These are phyloP conservation scores for Dothistroma septosporum DNA, from an alignment of 2,329 filamentous ascomycete genomes.

Conservation along the genomic window DNA sequence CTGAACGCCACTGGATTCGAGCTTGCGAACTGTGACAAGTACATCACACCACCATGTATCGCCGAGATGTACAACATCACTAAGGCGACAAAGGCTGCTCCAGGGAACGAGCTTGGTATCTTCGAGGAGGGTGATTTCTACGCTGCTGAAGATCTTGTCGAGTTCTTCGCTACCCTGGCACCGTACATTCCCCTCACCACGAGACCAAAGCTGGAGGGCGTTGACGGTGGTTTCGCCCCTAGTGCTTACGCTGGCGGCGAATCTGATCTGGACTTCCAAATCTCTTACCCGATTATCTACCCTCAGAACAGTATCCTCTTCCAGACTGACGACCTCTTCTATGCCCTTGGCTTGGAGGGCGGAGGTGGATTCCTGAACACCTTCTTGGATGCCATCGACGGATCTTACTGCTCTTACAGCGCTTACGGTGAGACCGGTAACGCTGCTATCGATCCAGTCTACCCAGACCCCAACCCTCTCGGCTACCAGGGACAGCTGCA, in stretches of 20 bases:
- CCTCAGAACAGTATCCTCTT: conserved; percentile 50
- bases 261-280: conserved; percentile 14
- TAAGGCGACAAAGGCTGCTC: conserved; percentile 34
- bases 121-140: conserved; percentile 46
- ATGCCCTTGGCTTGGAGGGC: conserved; percentile 31
- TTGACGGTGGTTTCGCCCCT: conserved; percentile 27
- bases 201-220: conserved; percentile 29
- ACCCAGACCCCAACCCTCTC: conserved; percentile 40
- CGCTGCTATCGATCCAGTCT: conserved; percentile 42
- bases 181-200: conserved; percentile 23
- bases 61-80: conserved; percentile 42
- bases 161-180: conserved; percentile 42
- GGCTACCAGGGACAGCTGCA: conserved; percentile 41
- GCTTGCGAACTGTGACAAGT: conserved; percentile 17
- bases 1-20: conserved; percentile 13
- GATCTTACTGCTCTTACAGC: conserved; percentile 36
- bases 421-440: conserved; percentile 31
- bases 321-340: conserved; percentile 40
- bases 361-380: conserved; percentile 34
- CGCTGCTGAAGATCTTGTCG: conserved; percentile 43
- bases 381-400: conserved; percentile 47
- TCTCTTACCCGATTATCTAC: conserved; percentile 40
- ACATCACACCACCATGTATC: conserved; percentile 23
- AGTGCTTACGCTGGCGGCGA: conserved; percentile 41
- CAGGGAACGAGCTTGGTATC: conserved; percentile 46